Base-by-base conservation (phyloP, 768 basidiomycete species). In the Gloeostereum incarnatum region DNA sequence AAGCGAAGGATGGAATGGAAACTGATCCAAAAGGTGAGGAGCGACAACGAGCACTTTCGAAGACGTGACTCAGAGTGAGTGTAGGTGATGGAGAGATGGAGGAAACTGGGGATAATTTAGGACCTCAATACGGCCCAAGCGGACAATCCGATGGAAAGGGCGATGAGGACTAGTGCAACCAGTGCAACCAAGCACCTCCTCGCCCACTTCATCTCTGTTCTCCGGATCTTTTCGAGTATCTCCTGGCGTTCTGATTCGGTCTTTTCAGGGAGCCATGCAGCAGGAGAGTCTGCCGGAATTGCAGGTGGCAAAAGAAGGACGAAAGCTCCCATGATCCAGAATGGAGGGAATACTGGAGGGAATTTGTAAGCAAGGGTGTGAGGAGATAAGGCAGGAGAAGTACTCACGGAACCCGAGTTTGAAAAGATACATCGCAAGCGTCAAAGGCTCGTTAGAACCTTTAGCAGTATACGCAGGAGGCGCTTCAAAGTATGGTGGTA, bases 351-450 rank as follows among this genome's bases (percentile, higher is more conserved):
- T 34, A 78, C 77, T 79, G 11, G 5, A 35, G 17, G 19, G 36
- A n/a, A 14, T 10, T 27, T 30, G 13, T 45, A 39, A 27, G 40
- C 40, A 38, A 43, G 38, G 10, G n/a, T 25, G 1, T n/a, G n/a
- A n/a, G n/a, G n/a, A 16, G 20, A 17, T 22, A 11, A 31, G n/a
- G 26, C 30, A 24, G 35, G 21, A 39, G 16, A 31, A 16, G 35
- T 27, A 62, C 77, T 49, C 46, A 78, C 77, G 49, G 49, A 79
- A 78, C 31, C 75, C 75, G 39, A 77, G 77, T 47, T 69, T 71
- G 59, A 79, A 78, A 34, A 79, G 55, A 50, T 70, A 74, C 55
- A 68, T 65, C 5, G 77, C 71, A 34, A 78, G 68, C 19, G 75
- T 78, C 4, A 62, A 54, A 21, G 66, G 63, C 58, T 79, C 73